These are phyloP conservation scores for Rosa multiflora DNA, from an alignment of 306 rosid genomes.

Conservation along the genomic window DNA sequence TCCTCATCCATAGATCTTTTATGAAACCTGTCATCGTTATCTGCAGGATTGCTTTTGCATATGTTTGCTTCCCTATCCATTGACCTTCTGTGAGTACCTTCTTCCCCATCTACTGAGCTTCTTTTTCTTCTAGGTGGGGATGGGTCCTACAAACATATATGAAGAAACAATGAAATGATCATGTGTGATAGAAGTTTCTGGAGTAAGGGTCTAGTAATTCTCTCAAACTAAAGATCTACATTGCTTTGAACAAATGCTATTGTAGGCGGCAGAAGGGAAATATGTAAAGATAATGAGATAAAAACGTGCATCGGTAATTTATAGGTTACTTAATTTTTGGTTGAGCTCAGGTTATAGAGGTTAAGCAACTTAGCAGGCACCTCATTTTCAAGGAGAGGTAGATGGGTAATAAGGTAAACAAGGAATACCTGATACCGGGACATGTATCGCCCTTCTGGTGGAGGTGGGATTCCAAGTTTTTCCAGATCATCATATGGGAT, in stretches of 20 bases:
- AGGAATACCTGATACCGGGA: slow-evolving; percentile 68
- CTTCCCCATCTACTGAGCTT: slow-evolving; percentile 38
- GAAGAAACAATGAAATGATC: background rate
- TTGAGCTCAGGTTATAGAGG: background rate
- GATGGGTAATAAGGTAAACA: slow-evolving; percentile 12
- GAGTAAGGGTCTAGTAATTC: slow-evolving; percentile 3
- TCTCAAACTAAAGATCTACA: background rate
- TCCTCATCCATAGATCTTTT: slow-evolving; percentile 36
- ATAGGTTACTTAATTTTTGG: background rate
- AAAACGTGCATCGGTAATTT: background rate
- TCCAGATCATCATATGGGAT: slow-evolving; percentile 73
- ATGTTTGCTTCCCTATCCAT: slow-evolving; percentile 29
- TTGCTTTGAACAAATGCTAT: background rate
- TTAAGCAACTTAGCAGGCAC: background rate
- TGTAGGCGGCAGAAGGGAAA: background rate
- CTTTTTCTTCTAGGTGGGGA: slow-evolving; percentile 76
- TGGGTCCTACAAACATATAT: slow-evolving; percentile 51
- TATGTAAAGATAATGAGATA: too few species aligned
- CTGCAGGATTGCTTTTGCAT: slow-evolving; percentile 24
- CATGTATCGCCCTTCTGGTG: slow-evolving; percentile 89
- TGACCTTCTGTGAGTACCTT: slow-evolving; percentile 36
- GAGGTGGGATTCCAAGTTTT: slow-evolving; percentile 87
- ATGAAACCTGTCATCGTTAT: slow-evolving; percentile 26
- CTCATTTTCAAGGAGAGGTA: background rate
- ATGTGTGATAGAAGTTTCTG: background rate